These are phyloP conservation scores for Limonomyces culmigenus DNA, from an alignment of 1,284 basidiomycete species.

Conservation along the genomic window DNA sequence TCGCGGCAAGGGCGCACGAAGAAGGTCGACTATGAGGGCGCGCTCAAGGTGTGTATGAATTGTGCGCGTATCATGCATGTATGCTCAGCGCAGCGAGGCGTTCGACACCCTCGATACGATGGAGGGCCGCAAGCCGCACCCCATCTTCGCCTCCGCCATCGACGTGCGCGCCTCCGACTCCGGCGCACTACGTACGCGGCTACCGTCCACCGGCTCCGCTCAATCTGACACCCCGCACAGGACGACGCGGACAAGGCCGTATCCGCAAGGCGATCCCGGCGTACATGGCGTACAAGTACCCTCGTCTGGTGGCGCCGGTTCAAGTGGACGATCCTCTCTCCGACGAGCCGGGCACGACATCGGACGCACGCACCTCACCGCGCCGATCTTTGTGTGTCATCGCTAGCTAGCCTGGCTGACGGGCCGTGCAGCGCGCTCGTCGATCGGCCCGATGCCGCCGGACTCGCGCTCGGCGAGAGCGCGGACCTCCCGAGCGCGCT, in stretches of 20 bases:
- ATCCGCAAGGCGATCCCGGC: slow-evolving; percentile 23
- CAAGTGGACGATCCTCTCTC: slow-evolving; percentile 53
- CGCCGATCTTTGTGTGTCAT: slow-evolving; percentile 24
- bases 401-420: slow-evolving; percentile 17
- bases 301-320: slow-evolving; percentile 39
- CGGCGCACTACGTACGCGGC: slow-evolving; percentile 36
- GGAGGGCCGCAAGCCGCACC: slow-evolving; percentile 26
- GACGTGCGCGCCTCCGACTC: slow-evolving; percentile 42
- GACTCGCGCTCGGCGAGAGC: slow-evolving; percentile 44
- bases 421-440: slow-evolving; percentile 47
- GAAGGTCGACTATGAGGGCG: slow-evolving; percentile 55
- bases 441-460: slow-evolving; percentile 37
- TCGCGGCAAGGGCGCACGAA: slow-evolving; percentile 47
- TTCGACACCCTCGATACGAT: slow-evolving; percentile 53
- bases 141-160: slow-evolving; percentile 51
- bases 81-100: too few species aligned
- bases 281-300: slow-evolving; percentile 51
- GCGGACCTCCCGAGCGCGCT: slow-evolving; percentile 29
- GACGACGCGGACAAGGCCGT: slow-evolving; percentile 25
- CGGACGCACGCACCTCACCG: slow-evolving; percentile 36
- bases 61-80: too few species aligned
- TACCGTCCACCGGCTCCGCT: background rate
- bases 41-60: slow-evolving; percentile 53
- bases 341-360: slow-evolving; percentile 36
- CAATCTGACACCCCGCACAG: slow-evolving; percentile 13